Evolutionary conservation across 306 rosid genomes (phyloP), one percentile per base, ranked within the genome.

Genomic region (Albizia julibrissin): DNA sequence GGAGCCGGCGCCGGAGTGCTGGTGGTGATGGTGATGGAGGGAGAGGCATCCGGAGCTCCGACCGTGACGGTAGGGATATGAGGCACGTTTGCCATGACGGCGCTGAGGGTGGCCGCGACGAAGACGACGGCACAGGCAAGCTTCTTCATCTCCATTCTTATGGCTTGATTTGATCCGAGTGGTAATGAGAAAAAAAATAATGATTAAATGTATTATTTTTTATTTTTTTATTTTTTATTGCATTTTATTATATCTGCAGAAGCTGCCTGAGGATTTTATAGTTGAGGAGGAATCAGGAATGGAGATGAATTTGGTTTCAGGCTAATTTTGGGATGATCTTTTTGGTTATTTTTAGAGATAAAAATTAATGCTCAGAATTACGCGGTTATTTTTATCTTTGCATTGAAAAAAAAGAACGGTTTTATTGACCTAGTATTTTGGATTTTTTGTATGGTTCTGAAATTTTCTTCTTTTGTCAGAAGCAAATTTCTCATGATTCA

Each of bases 101-200:
- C 59, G 22, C 84, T 91, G 58, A 91, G 50, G 8, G 81, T 71
- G 66, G 90, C 87, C 0, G 85, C 87, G 0, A 77, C 84, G 16
- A 87, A 72, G 80, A 91, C 43, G 18, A 89, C 10, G 13, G 76
- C 87, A 39, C 82, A 87, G 15, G 86, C 87, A 7, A 86, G 81
- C 84, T 87, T 89, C 87, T 86, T 87, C 90, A 87, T 86, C 83
- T 89, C 90, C 92, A 87, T 67, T 67, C 84, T 67, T 67, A 4
- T 90, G 18, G 37, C 11, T 37, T 37, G 21, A 37, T 44, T 26
- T 75, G 29, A 75, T 4, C 26, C 5, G 3, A 42, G 22, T 56
- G 8, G 24, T 18, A 5, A 62, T 27, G 13, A 62, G 33, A 13
- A 9, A 9, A 9, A 9, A 6, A 64, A 61, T 9, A 61, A 62